Evolutionary conservation across 352 stramenopile species (phyloP), one percentile per base, ranked within the genome.

Genomic region (Phytophthora vignae): DNA sequence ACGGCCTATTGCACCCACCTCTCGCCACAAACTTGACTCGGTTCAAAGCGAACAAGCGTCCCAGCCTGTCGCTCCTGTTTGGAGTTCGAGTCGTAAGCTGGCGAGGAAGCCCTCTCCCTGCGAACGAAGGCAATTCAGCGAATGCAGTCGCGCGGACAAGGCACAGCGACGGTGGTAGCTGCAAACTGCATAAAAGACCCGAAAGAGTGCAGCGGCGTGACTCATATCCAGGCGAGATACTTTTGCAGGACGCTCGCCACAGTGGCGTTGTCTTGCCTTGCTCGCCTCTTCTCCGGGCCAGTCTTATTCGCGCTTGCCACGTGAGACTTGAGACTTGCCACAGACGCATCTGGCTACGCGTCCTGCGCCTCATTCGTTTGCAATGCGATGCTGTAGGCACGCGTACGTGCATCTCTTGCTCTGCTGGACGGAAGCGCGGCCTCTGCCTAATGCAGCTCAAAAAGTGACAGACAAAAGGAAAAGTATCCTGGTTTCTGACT

Each of bases 281-380:
- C 29, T 53, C n/a, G 25, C 7, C 33, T 58, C 55, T 50, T 50
- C 55, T 52, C 38, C 55, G 11, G n/a, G n/a, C 8, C 17, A n/a
- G 22, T 65, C 55, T 78, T 78, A 74, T 74, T 77, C 70, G 40
- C 25, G 22, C 38, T 60, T 61, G 60, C 60, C 46, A 70, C 48
- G 49, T 21, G 33, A 55, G 42, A 60, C 54, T 73, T 21, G 33
- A 55, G 42, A 60, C 54, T 73, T 63, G 46, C 55, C 64, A 6
- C 52, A 74, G 49, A 42, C 68, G 52, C 40, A 38, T 57, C 27
- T 12, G 44, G 21, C 21, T 25, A 10, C 22, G 55, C 48, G 62
- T 6, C n/a, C 11, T n/a, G 27, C 14, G 64, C 69, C 69, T 69
- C 64, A 76, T 14, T 42, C 5, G 11, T 40, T 29, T 60, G 49